phyloP scores from a whole-genome alignment of 192 early-diverging fungal species.

The Mortierella hygrophila region DNA sequence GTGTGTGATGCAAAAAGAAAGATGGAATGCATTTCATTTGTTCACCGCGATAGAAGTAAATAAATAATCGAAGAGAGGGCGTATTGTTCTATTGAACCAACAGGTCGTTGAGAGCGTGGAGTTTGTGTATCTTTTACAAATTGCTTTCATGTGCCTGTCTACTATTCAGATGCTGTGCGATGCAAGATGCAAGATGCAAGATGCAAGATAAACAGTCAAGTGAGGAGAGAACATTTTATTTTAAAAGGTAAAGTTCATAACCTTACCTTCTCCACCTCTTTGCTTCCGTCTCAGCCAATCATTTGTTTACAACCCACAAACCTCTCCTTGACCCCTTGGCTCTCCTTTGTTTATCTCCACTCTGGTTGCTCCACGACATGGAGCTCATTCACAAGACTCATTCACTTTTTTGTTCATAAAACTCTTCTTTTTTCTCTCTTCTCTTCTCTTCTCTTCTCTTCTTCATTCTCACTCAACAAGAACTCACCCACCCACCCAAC shows the following conservation, averaged over 20 bases:
- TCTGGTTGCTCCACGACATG: slow-evolving; percentile 2
- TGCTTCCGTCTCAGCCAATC: neutral
- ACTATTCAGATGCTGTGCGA: neutral
- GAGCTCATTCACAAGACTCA: neutral
- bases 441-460: neutral
- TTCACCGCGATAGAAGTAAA: too few species aligned
- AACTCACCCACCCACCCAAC: neutral
- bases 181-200: neutral
- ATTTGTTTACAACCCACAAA: slow-evolving; percentile 1
- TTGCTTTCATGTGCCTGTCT: too few species aligned
- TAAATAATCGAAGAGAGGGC: too few species aligned
- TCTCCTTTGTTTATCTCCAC: neutral
- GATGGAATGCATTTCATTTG: too few species aligned
- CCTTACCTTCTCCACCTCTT: neutral
- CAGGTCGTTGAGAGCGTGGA: too few species aligned
- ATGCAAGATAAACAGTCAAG: neutral
- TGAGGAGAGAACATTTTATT: too few species aligned
- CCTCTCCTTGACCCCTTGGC: neutral
- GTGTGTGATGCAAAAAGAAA: too few species aligned
- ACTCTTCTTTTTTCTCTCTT: neutral
- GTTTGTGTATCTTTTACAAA: too few species aligned
- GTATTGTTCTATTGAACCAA: too few species aligned
- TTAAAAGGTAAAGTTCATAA: too few species aligned
- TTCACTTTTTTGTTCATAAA: neutral
- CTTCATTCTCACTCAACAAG: neutral